Conservation (phyloP, 2,329 filamentous ascomycete genomes). For the Beauveria brongniartii region DNA sequence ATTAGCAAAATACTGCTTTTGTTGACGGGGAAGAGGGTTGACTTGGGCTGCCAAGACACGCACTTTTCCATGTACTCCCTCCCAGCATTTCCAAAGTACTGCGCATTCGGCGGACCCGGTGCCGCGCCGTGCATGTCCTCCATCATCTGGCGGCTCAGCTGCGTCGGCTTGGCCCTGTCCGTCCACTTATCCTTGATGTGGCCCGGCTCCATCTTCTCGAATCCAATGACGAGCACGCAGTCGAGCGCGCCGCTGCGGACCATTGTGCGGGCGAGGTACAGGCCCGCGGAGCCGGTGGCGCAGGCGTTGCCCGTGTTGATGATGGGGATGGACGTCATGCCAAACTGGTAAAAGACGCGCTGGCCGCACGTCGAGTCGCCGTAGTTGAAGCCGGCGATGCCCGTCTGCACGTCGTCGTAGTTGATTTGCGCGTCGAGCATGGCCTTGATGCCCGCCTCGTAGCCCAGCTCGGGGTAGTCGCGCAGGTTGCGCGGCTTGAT, state of each 20-base stretch:
- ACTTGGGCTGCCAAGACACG: conserved; percentile 37
- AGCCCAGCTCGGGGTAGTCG: conserved; percentile 89
- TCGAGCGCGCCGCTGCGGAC: conserved; percentile 74
- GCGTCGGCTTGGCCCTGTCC: conserved; percentile 72
- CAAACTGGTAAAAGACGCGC: conserved; percentile 97
- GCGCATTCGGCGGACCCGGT: conserved; percentile 75
- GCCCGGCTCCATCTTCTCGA: conserved; percentile 96
- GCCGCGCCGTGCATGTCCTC: conserved; percentile 69
- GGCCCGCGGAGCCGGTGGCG: conserved; percentile 82
- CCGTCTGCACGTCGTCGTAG: conserved; percentile 93
- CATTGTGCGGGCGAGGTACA: conserved; percentile 74
- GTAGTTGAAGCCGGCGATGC: conserved; percentile 93
- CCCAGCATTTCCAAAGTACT: conserved; percentile 93
- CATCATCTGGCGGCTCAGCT: conserved; percentile 70
- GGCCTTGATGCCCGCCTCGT: conserved; percentile 84
- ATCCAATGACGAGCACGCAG: conserved; percentile 84
- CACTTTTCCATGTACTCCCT: conserved; percentile 94
- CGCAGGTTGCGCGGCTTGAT: conserved; percentile 92
- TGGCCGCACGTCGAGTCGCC: conserved; percentile 93
- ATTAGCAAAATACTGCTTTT: conserved; percentile 47
- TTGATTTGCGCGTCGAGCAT: conserved; percentile 84
- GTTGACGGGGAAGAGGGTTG: too few species aligned
- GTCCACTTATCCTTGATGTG: conserved; percentile 75
- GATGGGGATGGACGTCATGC: conserved; percentile 92
- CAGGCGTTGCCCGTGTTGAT: conserved; percentile 99